Base-by-base conservation (phyloP, 2,329 filamentous ascomycete genomes). In the Ascochyta pisi region DNA sequence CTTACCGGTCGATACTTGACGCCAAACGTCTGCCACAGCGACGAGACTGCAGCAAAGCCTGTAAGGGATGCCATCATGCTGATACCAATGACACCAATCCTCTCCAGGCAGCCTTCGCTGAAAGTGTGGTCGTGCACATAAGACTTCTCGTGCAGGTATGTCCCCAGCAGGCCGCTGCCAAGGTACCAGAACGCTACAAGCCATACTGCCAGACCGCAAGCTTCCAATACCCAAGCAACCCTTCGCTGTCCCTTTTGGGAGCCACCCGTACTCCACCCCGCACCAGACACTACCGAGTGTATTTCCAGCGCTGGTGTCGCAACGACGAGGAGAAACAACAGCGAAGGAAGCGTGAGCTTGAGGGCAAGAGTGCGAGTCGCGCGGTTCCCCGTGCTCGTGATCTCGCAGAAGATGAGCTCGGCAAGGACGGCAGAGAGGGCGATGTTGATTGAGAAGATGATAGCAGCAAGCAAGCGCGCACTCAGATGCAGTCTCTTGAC, bases 1-100 rank as follows among this genome's bases (percentile, higher is more conserved):
- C 74, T 64, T 59, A 82, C 85, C 3, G 84, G 84, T 27, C 84
- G 82, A 41, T 85, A 79, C 35, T 83, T 84, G 27, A 87, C 86
- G 23, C 86, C 84, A 75, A 96, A 91, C 0, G 86, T 91, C 69
- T 96, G 89, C 91, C 92, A 96, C 1, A 92, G 86, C 1, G 90
- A 89, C 23, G 90, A 93, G 31, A 96, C 89, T n/a, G 91, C 91
- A 6, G 92, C 92, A 67, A 96, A 96, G 0, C 92, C 92, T 6
- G 91, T 91, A n/a, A 96, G 80, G 13, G 93, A 83, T 15, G 91
- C 92, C 91, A 96, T 96, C 49, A 95, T 78, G 43, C 89, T 88
- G 52, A 95, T 92, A 3, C 92, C 92, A 60, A 96, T 91, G 37
- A 96, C 88, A 12, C 91, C 92, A 24, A 96, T 87, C 40, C 92